These are phyloP conservation scores for Fomitiporia mediterranea DNA, from an alignment of 1,284 basidiomycete genomes.

Conservation along the genomic window DNA sequence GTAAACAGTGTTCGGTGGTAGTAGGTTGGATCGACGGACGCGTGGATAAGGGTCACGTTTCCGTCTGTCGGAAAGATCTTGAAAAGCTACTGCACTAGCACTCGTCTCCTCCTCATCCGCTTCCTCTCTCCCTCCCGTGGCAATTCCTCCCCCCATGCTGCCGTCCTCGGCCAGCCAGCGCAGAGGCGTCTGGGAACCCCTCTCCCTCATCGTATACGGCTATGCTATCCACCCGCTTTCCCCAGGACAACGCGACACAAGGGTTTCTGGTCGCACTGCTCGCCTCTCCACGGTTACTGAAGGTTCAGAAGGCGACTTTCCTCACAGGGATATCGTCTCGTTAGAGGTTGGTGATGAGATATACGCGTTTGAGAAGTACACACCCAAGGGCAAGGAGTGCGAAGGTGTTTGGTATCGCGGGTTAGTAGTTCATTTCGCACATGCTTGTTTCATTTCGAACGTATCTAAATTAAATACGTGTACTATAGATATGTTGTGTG, in stretches of 20 bases:
- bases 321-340: slow-evolving; percentile 71
- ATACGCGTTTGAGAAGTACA: slow-evolving; percentile 92
- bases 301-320: slow-evolving; percentile 59
- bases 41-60: not conserved
- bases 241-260: slow-evolving; percentile 67
- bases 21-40: too few relatives aligned
- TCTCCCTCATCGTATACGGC: slow-evolving; percentile 77
- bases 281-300: slow-evolving; percentile 69
- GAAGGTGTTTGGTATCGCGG: slow-evolving; percentile 87
- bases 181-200: slow-evolving; percentile 68
- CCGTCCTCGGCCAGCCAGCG: slow-evolving; percentile 22
- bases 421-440: slow-evolving; percentile 43
- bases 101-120: not conserved
- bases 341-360: slow-evolving; percentile 93
- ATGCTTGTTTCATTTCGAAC: slow-evolving; percentile 14
- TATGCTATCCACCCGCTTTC: slow-evolving; percentile 77
- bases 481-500: slow-evolving; percentile 82
- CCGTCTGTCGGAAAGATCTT: too few relatives aligned
- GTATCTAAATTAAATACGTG: slow-evolving; percentile 15
- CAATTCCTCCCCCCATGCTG: slow-evolving; percentile 8
- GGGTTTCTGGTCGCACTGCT: slow-evolving; percentile 50
- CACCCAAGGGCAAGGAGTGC: slow-evolving; percentile 62
- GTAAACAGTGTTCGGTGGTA: too few relatives aligned
- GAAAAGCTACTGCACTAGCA: too few relatives aligned
- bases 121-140: not conserved